These are phyloP conservation scores for Diaporthe ampelina DNA, from an alignment of 2,329 filamentous ascomycete genomes.

Conservation along the genomic window DNA sequence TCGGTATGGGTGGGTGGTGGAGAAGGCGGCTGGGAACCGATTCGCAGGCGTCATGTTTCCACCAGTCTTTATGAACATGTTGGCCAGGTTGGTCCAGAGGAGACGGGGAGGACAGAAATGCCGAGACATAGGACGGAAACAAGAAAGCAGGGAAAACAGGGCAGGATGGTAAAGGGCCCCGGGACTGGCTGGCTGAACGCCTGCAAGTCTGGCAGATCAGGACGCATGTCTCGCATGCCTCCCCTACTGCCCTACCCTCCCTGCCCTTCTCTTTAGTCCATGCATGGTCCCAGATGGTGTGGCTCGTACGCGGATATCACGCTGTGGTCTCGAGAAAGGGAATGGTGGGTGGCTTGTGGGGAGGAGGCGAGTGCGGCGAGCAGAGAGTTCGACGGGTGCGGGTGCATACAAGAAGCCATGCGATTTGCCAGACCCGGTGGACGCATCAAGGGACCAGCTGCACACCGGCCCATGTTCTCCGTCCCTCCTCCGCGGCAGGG, in stretches of 20 bases:
- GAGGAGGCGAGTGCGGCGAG: neutral
- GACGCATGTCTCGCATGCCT: slow-evolving; percentile 26
- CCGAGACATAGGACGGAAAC: neutral
- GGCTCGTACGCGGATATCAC: slow-evolving; percentile 24
- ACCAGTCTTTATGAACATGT: neutral
- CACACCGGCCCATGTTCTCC: neutral
- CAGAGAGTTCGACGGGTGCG: slow-evolving; percentile 5
- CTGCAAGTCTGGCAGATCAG: slow-evolving; percentile 34
- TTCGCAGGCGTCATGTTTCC: slow-evolving; percentile 22
- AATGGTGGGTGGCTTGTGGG: neutral
- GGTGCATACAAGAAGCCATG: neutral
- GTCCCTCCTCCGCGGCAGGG: neutral
- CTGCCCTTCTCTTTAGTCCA: neutral
- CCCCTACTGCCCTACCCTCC: neutral
- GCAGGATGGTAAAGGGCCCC: neutral
- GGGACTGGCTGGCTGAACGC: slow-evolving; percentile 11
- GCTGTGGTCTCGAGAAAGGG: neutral
- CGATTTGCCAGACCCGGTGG: slow-evolving; percentile 10
- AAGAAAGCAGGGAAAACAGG: neutral
- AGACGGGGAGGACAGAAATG: neutral
- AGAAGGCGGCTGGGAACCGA: slow-evolving; percentile 7
- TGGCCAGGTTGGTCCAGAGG: neutral
- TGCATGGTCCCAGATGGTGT: slow-evolving; percentile 5
- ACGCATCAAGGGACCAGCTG: slow-evolving; percentile 27
- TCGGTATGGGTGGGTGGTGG: neutral